Conservation (phyloP, 257 asterid genomes). For the Verbena officinalis region DNA sequence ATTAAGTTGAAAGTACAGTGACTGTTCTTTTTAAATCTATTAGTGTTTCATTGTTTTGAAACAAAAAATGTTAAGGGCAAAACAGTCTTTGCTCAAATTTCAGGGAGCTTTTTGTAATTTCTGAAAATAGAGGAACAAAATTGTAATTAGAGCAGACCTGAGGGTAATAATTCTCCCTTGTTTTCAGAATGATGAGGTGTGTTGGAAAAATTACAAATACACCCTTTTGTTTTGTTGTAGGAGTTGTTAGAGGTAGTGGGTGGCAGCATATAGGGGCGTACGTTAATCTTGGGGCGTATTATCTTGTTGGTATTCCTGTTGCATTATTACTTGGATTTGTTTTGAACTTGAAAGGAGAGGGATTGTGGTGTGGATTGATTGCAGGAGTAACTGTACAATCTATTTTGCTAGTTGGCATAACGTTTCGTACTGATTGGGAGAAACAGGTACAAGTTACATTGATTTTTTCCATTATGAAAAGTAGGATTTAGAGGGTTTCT, state of each 20-base stretch:
- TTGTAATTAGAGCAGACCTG: no score
- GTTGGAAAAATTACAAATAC: not conserved
- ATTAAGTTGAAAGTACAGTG: no score
- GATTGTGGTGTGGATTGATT: constrained; percentile 49
- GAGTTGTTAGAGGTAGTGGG: constrained; percentile 56
- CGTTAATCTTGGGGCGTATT: constrained; percentile 51
- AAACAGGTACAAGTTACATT: constrained; percentile 35
- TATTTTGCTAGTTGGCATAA: constrained; percentile 33
- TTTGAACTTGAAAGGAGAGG: constrained; percentile 44
- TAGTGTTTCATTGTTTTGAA: no score
- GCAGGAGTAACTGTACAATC: constrained; percentile 46
- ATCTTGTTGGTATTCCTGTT: constrained; percentile 47
- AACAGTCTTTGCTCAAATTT: no score
- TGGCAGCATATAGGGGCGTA: constrained; percentile 55
- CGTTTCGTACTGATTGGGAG: constrained; percentile 43
- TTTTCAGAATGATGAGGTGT: not conserved
- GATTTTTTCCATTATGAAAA: not conserved
- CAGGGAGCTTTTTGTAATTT: no score
- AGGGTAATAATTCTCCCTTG: no score
- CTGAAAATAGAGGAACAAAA: no score
- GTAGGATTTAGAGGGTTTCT: not conserved
- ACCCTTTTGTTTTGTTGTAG: constrained; percentile 24
- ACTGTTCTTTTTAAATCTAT: no score
- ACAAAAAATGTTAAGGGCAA: no score
- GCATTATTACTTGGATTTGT: constrained; percentile 45